Percentiles rank a stretch among this genome's conserved stretches.
These are phyloP conservation scores for Fabrea salina DNA, from an alignment of 169 alveolate genomes.

Conservation along the genomic window DNA sequence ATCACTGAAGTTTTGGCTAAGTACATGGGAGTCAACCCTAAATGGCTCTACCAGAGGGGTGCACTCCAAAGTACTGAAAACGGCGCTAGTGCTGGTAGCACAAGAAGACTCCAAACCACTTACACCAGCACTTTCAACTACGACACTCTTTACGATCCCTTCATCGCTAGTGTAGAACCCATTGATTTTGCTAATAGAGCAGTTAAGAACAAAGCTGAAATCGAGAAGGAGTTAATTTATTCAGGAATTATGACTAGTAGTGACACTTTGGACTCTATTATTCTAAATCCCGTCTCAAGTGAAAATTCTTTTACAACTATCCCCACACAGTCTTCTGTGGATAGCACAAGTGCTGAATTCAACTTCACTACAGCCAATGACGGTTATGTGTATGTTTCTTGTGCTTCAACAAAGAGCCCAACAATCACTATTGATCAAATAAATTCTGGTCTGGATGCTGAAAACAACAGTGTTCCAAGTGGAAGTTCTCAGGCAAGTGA, in stretches of 20 bases:
- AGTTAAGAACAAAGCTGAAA: background rate
- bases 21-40: background rate
- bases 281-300: background rate
- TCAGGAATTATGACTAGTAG: background rate
- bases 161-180: background rate
- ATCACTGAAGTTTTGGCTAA: background rate
- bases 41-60: background rate
- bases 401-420: background rate
- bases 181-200: no score
- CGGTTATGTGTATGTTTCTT: background rate
- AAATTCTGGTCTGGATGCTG: background rate
- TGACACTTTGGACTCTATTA: background rate
- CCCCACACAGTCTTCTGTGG: background rate
- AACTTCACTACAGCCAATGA: background rate
- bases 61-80: background rate
- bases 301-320: background rate
- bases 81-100: no score
- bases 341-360: background rate
- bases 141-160: background rate
- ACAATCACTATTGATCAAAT: background rate
- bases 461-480: background rate
- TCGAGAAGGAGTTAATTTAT: background rate
- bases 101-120: background rate
- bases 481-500: background rate
- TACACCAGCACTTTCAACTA: background rate